These are phyloP conservation scores for Jackrogersella multiformis DNA, from an alignment of 495 filamentous ascomycete genomes.

Conservation along the genomic window DNA sequence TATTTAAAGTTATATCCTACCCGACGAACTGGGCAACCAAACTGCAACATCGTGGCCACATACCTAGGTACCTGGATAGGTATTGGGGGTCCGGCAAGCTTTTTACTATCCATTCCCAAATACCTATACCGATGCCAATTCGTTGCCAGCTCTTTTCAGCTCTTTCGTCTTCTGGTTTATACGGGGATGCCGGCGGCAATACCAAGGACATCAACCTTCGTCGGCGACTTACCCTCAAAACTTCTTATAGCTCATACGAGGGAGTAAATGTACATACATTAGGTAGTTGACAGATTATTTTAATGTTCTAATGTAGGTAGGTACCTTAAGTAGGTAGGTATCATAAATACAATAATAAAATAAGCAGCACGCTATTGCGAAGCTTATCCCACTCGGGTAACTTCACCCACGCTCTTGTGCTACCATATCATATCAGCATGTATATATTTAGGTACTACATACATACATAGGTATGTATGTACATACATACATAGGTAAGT, in stretches of 20 bases:
- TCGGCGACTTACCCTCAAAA: constrained; percentile 17
- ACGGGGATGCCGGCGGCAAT: constrained; percentile 19
- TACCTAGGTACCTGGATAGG: no score
- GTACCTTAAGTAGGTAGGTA: no score
- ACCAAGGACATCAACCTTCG: constrained; percentile 11
- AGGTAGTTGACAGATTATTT: background rate
- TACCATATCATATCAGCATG: constrained; percentile 1
- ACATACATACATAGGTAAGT: no score
- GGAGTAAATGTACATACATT: constrained; percentile 15
- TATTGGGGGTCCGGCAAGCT: constrained; percentile 35
- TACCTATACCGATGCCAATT: background rate
- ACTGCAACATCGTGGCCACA: constrained; percentile 24
- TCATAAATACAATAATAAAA: constrained; percentile 19
- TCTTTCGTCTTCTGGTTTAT: background rate
- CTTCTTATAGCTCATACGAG: background rate
- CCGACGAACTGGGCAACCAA: constrained; percentile 33
- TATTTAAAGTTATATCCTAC: constrained; percentile 29
- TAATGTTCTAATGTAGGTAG: no score
- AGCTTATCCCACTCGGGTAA: constrained; percentile 36
- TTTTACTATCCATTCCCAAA: background rate
- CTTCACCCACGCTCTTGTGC: constrained; percentile 29
- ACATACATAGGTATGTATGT: constrained; percentile 8
- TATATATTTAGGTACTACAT: background rate
- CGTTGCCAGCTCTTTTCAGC: background rate
- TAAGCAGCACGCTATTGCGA: constrained; percentile 13